Evolutionary conservation across 73 alveolate species (phyloP).

Genomic region (Uronychia binucleata): DNA sequence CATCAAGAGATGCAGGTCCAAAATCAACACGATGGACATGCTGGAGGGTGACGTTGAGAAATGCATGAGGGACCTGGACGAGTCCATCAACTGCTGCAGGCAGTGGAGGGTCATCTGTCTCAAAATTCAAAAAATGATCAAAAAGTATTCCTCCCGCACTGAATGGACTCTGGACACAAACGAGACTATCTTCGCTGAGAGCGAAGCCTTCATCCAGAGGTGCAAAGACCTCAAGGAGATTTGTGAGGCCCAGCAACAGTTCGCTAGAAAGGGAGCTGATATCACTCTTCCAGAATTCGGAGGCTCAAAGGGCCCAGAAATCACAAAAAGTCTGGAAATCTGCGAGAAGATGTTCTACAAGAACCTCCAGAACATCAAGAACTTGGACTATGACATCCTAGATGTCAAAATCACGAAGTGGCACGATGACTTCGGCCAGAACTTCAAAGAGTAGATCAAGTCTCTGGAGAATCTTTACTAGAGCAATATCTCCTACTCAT

Average conservation of each 20-base stretch:
- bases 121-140: constrained; percentile 54
- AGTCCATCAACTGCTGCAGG: constrained; percentile 89
- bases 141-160: constrained; percentile 50
- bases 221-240: constrained; percentile 99
- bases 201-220: constrained; percentile 99
- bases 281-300: constrained; percentile 97
- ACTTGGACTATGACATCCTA: constrained; percentile 93
- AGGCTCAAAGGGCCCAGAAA: constrained; percentile 98
- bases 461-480: constrained; percentile 93
- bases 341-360: constrained; percentile 91
- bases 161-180: constrained; percentile 75
- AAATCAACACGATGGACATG: constrained; percentile 87
- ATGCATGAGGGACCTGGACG: constrained; percentile 91
- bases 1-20: constrained; percentile 88
- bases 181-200: constrained; percentile 98
- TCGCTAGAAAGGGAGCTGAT: constrained; percentile 93
- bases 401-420: constrained; percentile 99
- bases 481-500: constrained; percentile 96
- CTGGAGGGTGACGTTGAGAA: constrained; percentile 91
- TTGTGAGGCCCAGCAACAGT: constrained; percentile 96
- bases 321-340: constrained; percentile 87
- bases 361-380: constrained; percentile 85
- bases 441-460: constrained; percentile 84
- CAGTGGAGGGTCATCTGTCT: constrained; percentile 89
- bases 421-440: constrained; percentile 98